These are phyloP conservation scores for Exophiala spinifera DNA, from an alignment of 2,329 filamentous ascomycete genomes.

Conservation along the genomic window DNA sequence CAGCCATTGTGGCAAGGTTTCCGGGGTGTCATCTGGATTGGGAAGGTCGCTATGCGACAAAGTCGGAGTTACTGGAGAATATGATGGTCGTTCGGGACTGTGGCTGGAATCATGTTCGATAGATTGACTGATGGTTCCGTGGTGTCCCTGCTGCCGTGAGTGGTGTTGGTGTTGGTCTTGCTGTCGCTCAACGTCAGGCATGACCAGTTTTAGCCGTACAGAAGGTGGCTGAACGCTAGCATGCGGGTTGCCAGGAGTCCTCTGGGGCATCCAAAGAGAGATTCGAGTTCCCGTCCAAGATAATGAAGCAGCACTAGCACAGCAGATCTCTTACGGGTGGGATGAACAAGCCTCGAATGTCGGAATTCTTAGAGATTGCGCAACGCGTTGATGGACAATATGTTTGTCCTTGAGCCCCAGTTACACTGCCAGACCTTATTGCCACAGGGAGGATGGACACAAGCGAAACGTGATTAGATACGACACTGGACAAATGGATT, in stretches of 20 bases:
- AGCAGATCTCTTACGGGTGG: too few species aligned
- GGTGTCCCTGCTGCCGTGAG: background rate
- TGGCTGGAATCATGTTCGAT: slow-evolving; percentile 21
- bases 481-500: too few species aligned
- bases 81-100: slow-evolving; percentile 41
- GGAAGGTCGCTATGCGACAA: slow-evolving; percentile 33
- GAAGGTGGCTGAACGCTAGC: background rate
- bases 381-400: too few species aligned
- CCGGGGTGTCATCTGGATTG: slow-evolving; percentile 10
- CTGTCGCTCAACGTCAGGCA: slow-evolving; percentile 10
- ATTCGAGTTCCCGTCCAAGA: background rate
- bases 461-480: too few species aligned
- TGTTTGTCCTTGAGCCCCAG: too few species aligned
- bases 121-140: background rate
- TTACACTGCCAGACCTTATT: too few species aligned
- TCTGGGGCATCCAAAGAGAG: slow-evolving; percentile 30
- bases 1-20: slow-evolving; percentile 23
- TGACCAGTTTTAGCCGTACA: slow-evolving; percentile 14
- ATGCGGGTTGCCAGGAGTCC: background rate
- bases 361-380: too few species aligned
- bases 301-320: background rate
- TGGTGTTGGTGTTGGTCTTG: background rate
- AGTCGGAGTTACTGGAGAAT: slow-evolving; percentile 48
- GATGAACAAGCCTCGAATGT: too few species aligned
- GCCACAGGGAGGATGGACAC: too few species aligned